Conservation (phyloP, 352 stramenopile species). For the Elongisporangium anandrum region DNA sequence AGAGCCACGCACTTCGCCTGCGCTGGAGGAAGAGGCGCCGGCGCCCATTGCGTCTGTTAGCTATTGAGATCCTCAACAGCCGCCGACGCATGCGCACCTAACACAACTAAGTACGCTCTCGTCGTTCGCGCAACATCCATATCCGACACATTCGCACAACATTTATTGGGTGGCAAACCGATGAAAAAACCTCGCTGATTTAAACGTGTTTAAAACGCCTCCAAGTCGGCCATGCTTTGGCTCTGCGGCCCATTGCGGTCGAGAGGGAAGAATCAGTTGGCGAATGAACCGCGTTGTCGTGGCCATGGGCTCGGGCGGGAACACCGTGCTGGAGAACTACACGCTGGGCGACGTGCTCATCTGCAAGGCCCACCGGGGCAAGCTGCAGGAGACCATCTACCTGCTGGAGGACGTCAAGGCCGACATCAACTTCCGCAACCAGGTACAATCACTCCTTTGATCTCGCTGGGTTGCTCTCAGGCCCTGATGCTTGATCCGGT, state of each 20-base stretch:
- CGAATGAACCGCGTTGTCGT: constrained; percentile 62
- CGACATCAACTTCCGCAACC: constrained; percentile 86
- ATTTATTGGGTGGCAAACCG: not conserved
- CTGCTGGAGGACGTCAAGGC: constrained; percentile 69
- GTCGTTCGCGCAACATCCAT: no score
- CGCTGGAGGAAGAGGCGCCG: not conserved
- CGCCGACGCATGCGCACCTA: not conserved
- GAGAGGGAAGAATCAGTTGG: not conserved
- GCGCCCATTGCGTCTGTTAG: not conserved
- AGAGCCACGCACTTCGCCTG: not conserved
- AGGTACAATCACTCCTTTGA: constrained; percentile 24
- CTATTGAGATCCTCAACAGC: not conserved
- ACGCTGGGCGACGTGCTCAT: constrained; percentile 84
- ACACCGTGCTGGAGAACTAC: constrained; percentile 64
- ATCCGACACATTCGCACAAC: not conserved
- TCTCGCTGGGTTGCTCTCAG: not conserved
- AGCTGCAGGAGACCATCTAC: constrained; percentile 74
- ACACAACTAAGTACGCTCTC: not conserved
- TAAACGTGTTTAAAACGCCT: not conserved
- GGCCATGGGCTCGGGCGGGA: constrained; percentile 40
- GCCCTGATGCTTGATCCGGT: not conserved
- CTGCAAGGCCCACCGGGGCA: constrained; percentile 81
- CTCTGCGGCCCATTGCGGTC: no score
- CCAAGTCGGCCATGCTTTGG: not conserved
- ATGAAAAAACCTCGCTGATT: no score